Conservation (phyloP, 2,329 filamentous ascomycete genomes). For the Verticillium dahliae region DNA sequence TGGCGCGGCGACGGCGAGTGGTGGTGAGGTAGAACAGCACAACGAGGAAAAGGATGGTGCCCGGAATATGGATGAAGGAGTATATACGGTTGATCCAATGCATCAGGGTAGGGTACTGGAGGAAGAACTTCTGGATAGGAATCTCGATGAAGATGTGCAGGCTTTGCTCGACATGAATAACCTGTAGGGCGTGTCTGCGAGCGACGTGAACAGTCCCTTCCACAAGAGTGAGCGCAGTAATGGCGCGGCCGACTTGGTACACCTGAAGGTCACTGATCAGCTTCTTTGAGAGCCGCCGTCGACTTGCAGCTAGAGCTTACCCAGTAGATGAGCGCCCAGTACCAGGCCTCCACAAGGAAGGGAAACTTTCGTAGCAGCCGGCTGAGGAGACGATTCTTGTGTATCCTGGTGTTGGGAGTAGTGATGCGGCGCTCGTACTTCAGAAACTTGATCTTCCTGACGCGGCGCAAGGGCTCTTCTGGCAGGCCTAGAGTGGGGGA, state of each 20-base stretch:
- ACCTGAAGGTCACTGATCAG: conserved; percentile 36
- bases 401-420: conserved; percentile 56
- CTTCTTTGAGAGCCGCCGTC: neutral
- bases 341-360: conserved; percentile 70
- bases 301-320: conserved; percentile 35
- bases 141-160: conserved; percentile 61
- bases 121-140: conserved; percentile 49
- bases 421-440: conserved; percentile 33
- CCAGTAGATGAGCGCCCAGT: conserved; percentile 73
- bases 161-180: conserved; percentile 59
- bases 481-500: conserved; percentile 19
- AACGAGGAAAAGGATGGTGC: conserved; percentile 61
- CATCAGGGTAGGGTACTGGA: conserved; percentile 43
- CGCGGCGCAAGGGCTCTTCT: conserved; percentile 20
- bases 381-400: conserved; percentile 54
- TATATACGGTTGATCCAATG: conserved; percentile 67
- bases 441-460: conserved; percentile 23
- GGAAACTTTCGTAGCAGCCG: conserved; percentile 60
- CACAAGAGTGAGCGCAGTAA: conserved; percentile 62
- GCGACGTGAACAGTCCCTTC: conserved; percentile 63
- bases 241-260: conserved; percentile 67
- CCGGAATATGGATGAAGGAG: conserved; percentile 73
- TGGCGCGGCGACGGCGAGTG: conserved; percentile 41
- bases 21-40: conserved; percentile 66
- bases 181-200: conserved; percentile 59